Base-by-base conservation (phyloP, 768 basidiomycete genomes). In the Boletus bicolor region DNA sequence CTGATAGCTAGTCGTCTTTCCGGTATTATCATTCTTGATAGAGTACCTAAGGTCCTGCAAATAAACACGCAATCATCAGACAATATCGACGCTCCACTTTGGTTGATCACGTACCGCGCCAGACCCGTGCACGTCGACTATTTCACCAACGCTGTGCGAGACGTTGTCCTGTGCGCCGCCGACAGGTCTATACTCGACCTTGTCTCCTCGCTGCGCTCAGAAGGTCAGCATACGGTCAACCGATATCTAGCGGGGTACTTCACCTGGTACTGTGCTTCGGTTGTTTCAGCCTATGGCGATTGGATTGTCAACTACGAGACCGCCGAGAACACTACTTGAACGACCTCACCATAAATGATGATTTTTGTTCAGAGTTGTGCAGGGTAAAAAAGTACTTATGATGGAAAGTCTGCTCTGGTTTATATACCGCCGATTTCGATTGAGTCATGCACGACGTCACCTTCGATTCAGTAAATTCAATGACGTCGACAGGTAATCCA, bases 1-100 rank as follows among this genome's bases (percentile, higher is more conserved):
- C 66, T 68, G 70, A 51, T 79, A 76, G 26, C 42, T 68, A 1
- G 76, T 77, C 8, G 46, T 63, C 65, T 78, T 79, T 6, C 72
- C 69, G 5, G 76, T 79, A n/a, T 76, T 75, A 47, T 73, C 69
- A 44, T 78, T 79, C 65, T 68, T 73, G 67, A 78, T 78, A 4
- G 68, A 62, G 56, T 72, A 77, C 52, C 67, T 65, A 3, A 56
- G 28, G 0, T 71, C 67, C 75, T 77, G 50, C 0, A 56, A 30
- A 43, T 14, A 17, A 52, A 38, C 4, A 2, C 30, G 9, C 19
- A 30, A 37, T 24, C 21, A 24, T 56, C 52, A 42, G 21, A 32
- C 35, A 14, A 32, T 3, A 4, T 28, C 30, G 21, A 34, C 19
- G 11, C n/a, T 17, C n/a, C 0, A 28, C 15, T 3, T 0, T 0